These are phyloP conservation scores for Chytriomyces sp. DNA, from an alignment of 192 early-diverging fungal species.

Conservation along the genomic window DNA sequence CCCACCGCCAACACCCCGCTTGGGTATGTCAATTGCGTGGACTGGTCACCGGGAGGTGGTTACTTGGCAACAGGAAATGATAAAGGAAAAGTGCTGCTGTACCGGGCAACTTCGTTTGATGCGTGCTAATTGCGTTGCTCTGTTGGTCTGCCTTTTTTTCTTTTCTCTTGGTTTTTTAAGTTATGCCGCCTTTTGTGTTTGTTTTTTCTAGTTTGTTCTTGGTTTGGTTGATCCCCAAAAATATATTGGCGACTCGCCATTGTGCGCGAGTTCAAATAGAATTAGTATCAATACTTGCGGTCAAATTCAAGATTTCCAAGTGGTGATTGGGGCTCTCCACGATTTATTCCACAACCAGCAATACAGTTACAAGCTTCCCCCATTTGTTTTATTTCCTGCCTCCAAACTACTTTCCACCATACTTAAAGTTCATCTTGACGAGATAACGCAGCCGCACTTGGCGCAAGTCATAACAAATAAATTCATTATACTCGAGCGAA, in stretches of 20 bases:
- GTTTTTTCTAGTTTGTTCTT: too few species aligned
- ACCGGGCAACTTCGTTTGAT: slow-evolving; percentile 63
- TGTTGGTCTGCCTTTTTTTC: too few species aligned
- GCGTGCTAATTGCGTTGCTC: slow-evolving; percentile 21
- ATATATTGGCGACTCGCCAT: too few species aligned
- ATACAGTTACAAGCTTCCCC: not conserved
- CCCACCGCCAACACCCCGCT: slow-evolving; percentile 84
- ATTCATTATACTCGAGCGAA: slow-evolving; percentile 75
- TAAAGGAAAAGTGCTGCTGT: slow-evolving; percentile 87
- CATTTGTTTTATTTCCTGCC: not conserved
- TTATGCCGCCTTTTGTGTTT: too few species aligned
- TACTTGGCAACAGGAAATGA: slow-evolving; percentile 91
- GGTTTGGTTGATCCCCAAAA: too few species aligned
- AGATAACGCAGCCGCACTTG: slow-evolving; percentile 67
- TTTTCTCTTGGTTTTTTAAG: too few species aligned
- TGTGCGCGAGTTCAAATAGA: too few species aligned
- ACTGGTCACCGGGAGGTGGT: slow-evolving; percentile 91
- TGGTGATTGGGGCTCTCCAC: too few species aligned
- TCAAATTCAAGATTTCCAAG: too few species aligned
- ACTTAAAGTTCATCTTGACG: slow-evolving; percentile 35
- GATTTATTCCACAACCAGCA: too few species aligned
- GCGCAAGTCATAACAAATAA: slow-evolving; percentile 73
- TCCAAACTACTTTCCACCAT: not conserved
- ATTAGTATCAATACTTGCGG: too few species aligned
- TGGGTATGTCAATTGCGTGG: slow-evolving; percentile 75